A percentile compares a stretch with the other conserved stretches of the same genome.
These are phyloP conservation scores for Hypericum perforatum DNA, from an alignment of 345 rosid species.

Conservation along the genomic window DNA sequence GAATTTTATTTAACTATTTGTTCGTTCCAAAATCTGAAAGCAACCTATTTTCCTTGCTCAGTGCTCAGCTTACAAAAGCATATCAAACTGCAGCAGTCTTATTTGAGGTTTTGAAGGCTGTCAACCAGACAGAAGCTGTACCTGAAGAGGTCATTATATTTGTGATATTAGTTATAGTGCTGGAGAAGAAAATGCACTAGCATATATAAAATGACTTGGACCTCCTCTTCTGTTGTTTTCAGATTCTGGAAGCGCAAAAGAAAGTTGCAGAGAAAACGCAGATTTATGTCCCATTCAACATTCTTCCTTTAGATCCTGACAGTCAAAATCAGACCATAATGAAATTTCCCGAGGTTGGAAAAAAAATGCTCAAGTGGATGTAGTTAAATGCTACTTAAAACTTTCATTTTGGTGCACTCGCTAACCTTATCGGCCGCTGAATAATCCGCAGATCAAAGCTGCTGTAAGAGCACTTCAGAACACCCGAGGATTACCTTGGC, in stretches of 20 bases:
- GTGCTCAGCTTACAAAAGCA: constrained; percentile 9
- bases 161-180: neutral
- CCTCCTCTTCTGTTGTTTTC: neutral
- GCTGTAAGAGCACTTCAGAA: constrained; percentile 36
- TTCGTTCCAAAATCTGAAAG: neutral
- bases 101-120: constrained; percentile 6
- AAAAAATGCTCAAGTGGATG: too few relatives aligned
- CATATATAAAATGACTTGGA: neutral
- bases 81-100: constrained; percentile 6
- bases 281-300: constrained; percentile 4
- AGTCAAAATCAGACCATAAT: constrained; percentile 1
- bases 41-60: constrained; percentile 10
- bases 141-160: neutral
- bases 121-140: constrained; percentile 2
- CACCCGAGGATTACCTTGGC: constrained; percentile 43
- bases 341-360: neutral
- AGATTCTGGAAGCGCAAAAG: constrained; percentile 3
- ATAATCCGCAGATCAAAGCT: constrained; percentile 25
- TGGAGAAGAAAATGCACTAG: neutral
- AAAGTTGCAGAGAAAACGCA: constrained; percentile 3
- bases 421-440: neutral
- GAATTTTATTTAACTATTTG: neutral
- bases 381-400: too few relatives aligned
- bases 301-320: constrained; percentile 8
- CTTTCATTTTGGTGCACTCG: neutral